phyloP scores from a whole-genome alignment of 345 rosid species.

The Citrus maxima region DNA sequence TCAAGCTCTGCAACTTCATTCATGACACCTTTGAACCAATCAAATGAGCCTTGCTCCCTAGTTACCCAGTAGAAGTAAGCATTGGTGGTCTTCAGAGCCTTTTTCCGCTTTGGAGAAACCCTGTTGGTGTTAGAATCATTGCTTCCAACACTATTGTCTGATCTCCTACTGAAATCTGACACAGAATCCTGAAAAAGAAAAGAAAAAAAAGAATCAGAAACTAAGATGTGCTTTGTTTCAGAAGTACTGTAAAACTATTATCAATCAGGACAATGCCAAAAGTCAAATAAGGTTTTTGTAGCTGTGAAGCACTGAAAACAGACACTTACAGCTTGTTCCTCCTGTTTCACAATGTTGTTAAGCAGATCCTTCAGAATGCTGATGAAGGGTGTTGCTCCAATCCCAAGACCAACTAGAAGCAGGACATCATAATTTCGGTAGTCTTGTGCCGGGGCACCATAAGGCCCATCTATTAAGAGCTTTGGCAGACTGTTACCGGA shows the following conservation, averaged over 20 bases:
- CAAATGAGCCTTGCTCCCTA: slow-evolving; percentile 97
- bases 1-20: slow-evolving; percentile 93
- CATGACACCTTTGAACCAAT: slow-evolving; percentile 99
- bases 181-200: slow-evolving; percentile 53
- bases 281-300: no score
- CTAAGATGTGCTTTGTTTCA: slow-evolving; percentile 2
- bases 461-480: slow-evolving; percentile 94
- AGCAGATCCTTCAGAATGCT: slow-evolving; percentile 94
- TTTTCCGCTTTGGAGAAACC: slow-evolving; percentile 52
- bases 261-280: neutral
- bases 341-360: slow-evolving; percentile 82
- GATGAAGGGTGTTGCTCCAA: slow-evolving; percentile 98
- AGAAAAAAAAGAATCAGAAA: slow-evolving; percentile 1
- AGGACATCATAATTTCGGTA: slow-evolving; percentile 84
- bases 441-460: slow-evolving; percentile 99
- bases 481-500: slow-evolving; percentile 72
- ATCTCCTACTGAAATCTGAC: slow-evolving; percentile 59
- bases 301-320: neutral
- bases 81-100: slow-evolving; percentile 67
- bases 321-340: slow-evolving; percentile 82
- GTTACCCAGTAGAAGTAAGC: slow-evolving; percentile 99
- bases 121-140: slow-evolving; percentile 36
- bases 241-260: neutral
- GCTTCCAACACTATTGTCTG: slow-evolving; percentile 64
- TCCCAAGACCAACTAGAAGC: slow-evolving; percentile 90